Conservation (phyloP, 768 basidiomycete species). For the Pleurotus tuber-regium region DNA sequence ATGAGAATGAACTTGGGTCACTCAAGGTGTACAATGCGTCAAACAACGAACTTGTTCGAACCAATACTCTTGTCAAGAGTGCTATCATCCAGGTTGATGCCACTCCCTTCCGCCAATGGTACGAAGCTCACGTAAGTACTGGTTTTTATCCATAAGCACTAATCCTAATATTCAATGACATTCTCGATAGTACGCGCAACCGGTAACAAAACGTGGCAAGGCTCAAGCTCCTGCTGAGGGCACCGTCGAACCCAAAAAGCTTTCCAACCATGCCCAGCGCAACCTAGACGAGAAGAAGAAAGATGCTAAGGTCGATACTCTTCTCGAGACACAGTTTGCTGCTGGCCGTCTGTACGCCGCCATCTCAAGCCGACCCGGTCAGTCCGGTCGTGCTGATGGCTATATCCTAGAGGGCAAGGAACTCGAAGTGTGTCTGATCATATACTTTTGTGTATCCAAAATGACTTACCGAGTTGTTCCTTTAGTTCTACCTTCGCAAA, state of each 20-base stretch:
- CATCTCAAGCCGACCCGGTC: slow-evolving; percentile 94
- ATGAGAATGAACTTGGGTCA: slow-evolving; percentile 5
- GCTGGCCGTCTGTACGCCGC: slow-evolving; percentile 94
- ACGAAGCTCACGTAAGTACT: slow-evolving; percentile 88
- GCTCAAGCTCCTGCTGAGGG: slow-evolving; percentile 47
- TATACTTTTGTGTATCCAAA: slow-evolving; percentile 1
- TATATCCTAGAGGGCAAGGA: slow-evolving; percentile 99
- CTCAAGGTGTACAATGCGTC: slow-evolving; percentile 94
- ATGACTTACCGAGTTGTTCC: slow-evolving; percentile 20
- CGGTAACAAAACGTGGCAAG: slow-evolving; percentile 91
- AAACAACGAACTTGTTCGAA: slow-evolving; percentile 99
- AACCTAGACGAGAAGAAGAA: slow-evolving; percentile 88
- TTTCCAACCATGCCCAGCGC: slow-evolving; percentile 89
- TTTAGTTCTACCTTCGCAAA: slow-evolving; percentile 92
- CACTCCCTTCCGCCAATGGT: slow-evolving; percentile 99
- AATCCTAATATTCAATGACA: background rate
- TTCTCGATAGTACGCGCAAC: slow-evolving; percentile 78
- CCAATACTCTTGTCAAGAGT: slow-evolving; percentile 97
- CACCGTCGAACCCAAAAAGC: slow-evolving; percentile 65
- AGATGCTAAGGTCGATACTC: slow-evolving; percentile 88
- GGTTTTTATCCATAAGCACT: background rate
- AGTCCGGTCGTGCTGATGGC: slow-evolving; percentile 94
- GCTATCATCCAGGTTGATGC: slow-evolving; percentile 98
- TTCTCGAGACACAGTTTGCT: slow-evolving; percentile 87
- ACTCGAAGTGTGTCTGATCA: slow-evolving; percentile 68